Evolutionary conservation across 2,329 filamentous ascomycete genomes (phyloP), one percentile per base, ranked within the genome.

Genomic region (Cercospora sp.): DNA sequence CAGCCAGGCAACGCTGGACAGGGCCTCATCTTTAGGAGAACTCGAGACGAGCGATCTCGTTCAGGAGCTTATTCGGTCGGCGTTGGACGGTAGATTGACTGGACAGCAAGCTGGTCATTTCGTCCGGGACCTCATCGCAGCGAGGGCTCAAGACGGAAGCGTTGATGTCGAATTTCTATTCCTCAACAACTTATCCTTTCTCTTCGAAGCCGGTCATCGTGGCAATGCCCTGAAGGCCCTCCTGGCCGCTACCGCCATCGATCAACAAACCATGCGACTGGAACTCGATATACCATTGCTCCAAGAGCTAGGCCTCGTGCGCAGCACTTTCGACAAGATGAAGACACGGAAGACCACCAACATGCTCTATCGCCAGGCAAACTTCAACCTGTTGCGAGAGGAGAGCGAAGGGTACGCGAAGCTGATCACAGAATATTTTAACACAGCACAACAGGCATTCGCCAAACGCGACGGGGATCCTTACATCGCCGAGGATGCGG

Each of bases 381-480:
- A 97, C 79, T 98, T 97, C 83, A 99, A 99, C 75, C 83, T 99
- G 7, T 83, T 99, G 20, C 90, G 95, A 55, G 95, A 99, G 81
- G 95, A 99, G 80, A 93, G 93, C 0, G 95, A 99, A 80, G 95
- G 96, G 48, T 99, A 97, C 77, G 94, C 95, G 0, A 99, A 99
- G 79, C 87, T 99, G 58, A 89, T 97, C 68, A 97, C 94, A 0
- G 95, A 99, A 79, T 89, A 98, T 33, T 99, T 97, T 80, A 94
- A 93, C 7, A 96, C 91, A 0, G 92, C 91, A 75, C 90, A 89
- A 73, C 76, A 77, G 42, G 73, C 73, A 16, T 64, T 64, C 26
- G 72, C 72, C 57, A 88, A 87, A 69, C 88, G 90, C 64, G 88
- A 89, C 23, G 90, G 90, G n/a, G 90, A 93, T 36, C 91, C 93